Evolutionary conservation across 2,329 filamentous ascomycete species (phyloP).

Genomic region (Trichoderma sp.): DNA sequence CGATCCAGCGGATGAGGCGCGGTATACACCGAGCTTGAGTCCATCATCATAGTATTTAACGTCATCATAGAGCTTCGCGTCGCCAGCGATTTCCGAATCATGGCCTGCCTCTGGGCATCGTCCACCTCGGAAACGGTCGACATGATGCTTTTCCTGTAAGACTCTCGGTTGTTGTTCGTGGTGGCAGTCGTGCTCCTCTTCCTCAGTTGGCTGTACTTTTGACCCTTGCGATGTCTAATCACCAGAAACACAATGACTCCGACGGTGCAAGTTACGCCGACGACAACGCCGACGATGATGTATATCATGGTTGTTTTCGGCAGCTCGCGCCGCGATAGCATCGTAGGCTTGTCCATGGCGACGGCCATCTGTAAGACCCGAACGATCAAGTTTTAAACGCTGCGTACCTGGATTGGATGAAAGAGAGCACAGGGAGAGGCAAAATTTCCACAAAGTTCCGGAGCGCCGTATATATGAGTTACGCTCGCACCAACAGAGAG

Average conservation of each 20-base stretch:
- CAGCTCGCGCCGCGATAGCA: background rate
- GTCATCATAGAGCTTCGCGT: slow-evolving; percentile 10
- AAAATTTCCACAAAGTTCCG: background rate
- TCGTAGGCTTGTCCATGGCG: background rate
- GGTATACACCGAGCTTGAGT: background rate
- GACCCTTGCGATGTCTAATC: background rate
- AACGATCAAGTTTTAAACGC: background rate
- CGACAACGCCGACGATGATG: slow-evolving; percentile 14
- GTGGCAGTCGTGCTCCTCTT: background rate
- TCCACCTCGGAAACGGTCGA: slow-evolving; percentile 12
- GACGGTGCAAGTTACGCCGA: background rate
- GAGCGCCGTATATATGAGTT: background rate
- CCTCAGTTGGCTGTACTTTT: background rate
- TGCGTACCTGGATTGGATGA: background rate
- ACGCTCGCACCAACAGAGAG: background rate
- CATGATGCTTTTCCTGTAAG: slow-evolving; percentile 15
- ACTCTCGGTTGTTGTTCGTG: background rate
- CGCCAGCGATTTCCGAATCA: slow-evolving; percentile 21
- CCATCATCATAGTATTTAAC: background rate
- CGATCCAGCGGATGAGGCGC: background rate
- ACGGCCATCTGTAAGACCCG: background rate
- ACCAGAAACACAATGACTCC: slow-evolving; percentile 2
- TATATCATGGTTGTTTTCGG: background rate
- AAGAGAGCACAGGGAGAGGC: background rate
- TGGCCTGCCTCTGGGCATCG: slow-evolving; percentile 15